Evolutionary conservation across 2,329 filamentous ascomycete genomes (phyloP), one percentile per base, ranked within the genome.

Genomic region (Clonostachys chloroleuca): DNA sequence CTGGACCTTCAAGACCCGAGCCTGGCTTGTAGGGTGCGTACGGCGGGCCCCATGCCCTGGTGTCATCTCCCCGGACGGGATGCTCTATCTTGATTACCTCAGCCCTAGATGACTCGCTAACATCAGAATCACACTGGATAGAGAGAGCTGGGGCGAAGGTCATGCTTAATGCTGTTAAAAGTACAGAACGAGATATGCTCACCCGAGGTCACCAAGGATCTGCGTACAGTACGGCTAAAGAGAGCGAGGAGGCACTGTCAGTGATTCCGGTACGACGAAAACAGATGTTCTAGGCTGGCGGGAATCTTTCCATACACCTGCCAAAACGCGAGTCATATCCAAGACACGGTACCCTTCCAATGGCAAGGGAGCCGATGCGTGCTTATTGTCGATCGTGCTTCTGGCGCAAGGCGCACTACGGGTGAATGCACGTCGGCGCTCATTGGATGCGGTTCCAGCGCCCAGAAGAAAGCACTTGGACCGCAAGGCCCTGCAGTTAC

Each of bases 41-140:
- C 2, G 94, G 94, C 20, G 94, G 94, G 0, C 94, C 94, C 94
- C 94, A 99, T 44, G 92, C 92, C 59, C 94, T 77, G 10, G 94
- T 99, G 63, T 99, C 94, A 63, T 99, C 94, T 36, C 89, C 94
- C 48, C 89, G 80, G 6, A 83, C 83, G 5, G 94, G 94, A 66
- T 99, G 94, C 68, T 99, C 94, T 51, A 99, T 81, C 68, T 99
- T 99, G 70, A 99, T 96, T 34, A 99, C 84, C 65, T 99, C 92
- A 54, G 94, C 94, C 53, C 91, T 95, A 46, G 17, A 37, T 37
- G 44, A 24, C 24, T 30, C 24, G 9, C 24, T 30, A 30, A 30
- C 24, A 30, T 30, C 24, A 30, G 24, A 30, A 30, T 30, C 24
- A 30, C 9, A 10, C 9, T 30, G 24, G 24, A 30, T 4, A 30